Percentiles rank a stretch among this genome's conserved stretches.
Evolutionary conservation across 441 rosid genomes (phyloP).

Genomic region (Gossypium davidsonii): DNA sequence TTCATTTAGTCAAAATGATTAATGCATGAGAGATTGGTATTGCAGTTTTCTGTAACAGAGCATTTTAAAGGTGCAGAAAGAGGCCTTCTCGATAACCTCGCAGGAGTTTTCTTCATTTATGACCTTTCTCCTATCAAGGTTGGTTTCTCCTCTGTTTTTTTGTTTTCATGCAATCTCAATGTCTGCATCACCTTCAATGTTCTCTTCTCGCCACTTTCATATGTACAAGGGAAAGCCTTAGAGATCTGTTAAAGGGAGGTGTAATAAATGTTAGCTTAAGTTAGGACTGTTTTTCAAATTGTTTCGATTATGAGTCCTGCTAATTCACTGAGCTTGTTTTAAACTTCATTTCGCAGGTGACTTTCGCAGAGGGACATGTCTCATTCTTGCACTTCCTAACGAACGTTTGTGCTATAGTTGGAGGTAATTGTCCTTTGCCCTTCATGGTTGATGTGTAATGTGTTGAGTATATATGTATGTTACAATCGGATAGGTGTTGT

Average conservation of each 20-base stretch:
- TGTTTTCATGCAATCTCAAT: neutral
- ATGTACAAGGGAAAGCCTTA: too few relatives aligned
- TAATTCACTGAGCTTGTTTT: neutral
- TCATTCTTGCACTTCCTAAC: constrained; percentile 90
- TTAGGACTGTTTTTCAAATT: neutral
- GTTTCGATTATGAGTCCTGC: neutral
- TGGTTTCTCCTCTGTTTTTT: neutral
- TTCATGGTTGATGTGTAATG: too few relatives aligned
- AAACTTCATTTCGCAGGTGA: constrained; percentile 50
- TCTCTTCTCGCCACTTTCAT: neutral
- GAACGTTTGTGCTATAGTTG: constrained; percentile 87
- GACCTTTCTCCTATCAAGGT: constrained; percentile 99
- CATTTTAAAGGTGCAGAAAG: constrained; percentile 61
- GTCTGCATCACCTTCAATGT: neutral
- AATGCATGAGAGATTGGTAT: constrained; percentile 11
- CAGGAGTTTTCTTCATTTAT: constrained; percentile 94
- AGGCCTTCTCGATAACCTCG: constrained; percentile 64
- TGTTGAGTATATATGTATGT: too few relatives aligned
- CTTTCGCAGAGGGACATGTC: constrained; percentile 69
- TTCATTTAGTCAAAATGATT: constrained; percentile 8
- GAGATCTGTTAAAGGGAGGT: neutral
- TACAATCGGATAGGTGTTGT: too few relatives aligned
- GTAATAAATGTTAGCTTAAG: neutral
- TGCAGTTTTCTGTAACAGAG: constrained; percentile 92
- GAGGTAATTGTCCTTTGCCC: constrained; percentile 41